Evolutionary conservation across 1,139 yeast genomes (phyloP).

Genomic region (Lodderomyces jiufengensis): DNA sequence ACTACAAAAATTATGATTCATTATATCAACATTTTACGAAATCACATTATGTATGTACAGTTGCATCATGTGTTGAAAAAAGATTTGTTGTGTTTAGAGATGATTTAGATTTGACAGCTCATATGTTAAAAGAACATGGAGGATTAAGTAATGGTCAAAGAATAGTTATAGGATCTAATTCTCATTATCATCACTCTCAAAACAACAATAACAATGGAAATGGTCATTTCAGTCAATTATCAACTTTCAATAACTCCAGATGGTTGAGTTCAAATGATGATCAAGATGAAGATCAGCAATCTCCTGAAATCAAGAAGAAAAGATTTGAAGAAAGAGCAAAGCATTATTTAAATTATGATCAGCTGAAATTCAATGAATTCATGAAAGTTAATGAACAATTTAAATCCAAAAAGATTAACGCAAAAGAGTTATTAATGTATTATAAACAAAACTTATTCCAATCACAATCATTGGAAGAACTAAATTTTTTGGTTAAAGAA

Average conservation of each 20-base stretch:
- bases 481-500: constrained; percentile 52
- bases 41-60: constrained; percentile 75
- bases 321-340: constrained; percentile 84
- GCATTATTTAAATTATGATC: constrained; percentile 62
- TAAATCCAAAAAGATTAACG: constrained; percentile 44
- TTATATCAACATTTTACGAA: constrained; percentile 70
- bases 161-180: constrained; percentile 40
- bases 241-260: constrained; percentile 43
- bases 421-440: constrained; percentile 44
- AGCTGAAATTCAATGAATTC: constrained; percentile 47
- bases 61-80: constrained; percentile 81
- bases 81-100: constrained; percentile 90
- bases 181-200: constrained; percentile 30
- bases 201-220: not conserved
- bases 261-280: constrained; percentile 9
- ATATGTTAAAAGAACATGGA: constrained; percentile 82
- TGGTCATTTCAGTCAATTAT: constrained; percentile 54
- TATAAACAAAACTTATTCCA: constrained; percentile 51
- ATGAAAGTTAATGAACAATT: constrained; percentile 46
- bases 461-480: constrained; percentile 40
- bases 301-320: constrained; percentile 51
- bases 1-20: constrained; percentile 71
- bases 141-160: constrained; percentile 46
- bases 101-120: constrained; percentile 83
- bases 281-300: constrained; percentile 26